Percentiles rank a stretch among this genome's conserved stretches.
phyloP scores from a whole-genome alignment of 805 yeast species.

The Groenewaldozyma tartarivorans region DNA sequence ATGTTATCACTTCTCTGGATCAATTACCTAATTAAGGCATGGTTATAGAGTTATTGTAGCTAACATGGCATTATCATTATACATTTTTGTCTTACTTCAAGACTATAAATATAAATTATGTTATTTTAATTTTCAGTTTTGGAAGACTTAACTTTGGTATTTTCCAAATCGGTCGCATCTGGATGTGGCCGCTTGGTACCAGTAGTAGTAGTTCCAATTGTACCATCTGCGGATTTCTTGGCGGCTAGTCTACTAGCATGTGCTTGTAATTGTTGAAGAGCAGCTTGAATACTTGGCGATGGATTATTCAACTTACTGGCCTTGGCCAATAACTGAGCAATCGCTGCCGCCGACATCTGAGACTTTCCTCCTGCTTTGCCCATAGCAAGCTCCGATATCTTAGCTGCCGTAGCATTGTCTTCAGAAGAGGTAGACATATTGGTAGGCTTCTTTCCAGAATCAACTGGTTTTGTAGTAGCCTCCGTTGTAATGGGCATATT shows the following conservation, averaged over 20 bases:
- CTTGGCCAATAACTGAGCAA: conserved; percentile 27
- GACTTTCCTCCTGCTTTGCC: conserved; percentile 11
- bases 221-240: conserved; percentile 4
- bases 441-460: conserved; percentile 3
- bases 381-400: not conserved
- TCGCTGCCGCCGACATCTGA: conserved; percentile 22
- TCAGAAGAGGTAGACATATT: conserved; percentile 1
- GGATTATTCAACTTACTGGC: conserved; percentile 30
- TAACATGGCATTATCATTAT: not conserved
- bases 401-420: conserved; percentile 1
- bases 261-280: conserved; percentile 26
- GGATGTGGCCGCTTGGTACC: conserved; percentile 1
- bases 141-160: conserved; percentile 6
- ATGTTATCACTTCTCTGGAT: conserved; percentile 45
- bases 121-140: conserved; percentile 5
- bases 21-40: not conserved
- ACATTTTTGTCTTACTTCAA: not conserved
- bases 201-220: not conserved
- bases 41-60: not conserved
- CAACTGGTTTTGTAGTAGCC: not conserved
- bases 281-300: conserved; percentile 25
- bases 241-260: conserved; percentile 19
- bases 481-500: too few relatives aligned
- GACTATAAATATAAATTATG: not conserved
- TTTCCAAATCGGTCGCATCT: conserved; percentile 4